Evolutionary conservation across 2,329 filamentous ascomycete species (phyloP), one percentile per base, ranked within the genome.

Genomic region (Fusarium neocosmosporiellum): DNA sequence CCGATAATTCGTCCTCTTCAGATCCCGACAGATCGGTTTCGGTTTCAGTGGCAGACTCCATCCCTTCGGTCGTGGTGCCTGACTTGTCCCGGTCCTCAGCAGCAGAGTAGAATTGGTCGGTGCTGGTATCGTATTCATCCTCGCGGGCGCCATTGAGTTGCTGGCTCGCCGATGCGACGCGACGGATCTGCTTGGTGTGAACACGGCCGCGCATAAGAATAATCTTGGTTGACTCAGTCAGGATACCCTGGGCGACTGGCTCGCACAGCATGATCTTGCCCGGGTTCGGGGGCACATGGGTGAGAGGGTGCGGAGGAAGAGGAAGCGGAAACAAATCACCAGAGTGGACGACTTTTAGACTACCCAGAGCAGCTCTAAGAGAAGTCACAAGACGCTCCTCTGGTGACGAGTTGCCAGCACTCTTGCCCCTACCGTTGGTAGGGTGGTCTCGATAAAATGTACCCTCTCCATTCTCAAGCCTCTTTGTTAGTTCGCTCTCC

Each of bases 251-350:
- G 7, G 94, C 91, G 18, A 98, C 95, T 10, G 96, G 96, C 80
- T 99, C 96, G 80, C 95, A 98, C n/a, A 97, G 90, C 55, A 94
- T 91, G 69, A 98, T 93, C 82, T 93, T 95, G 46, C 94, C 96
- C 0, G 95, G 94, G 46, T 94, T 94, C 16, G 94, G 90, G 27
- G 94, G 91, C 20, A 93, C 90, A 82, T 98, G 94, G 10, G 95
- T 97, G 71, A 97, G 92, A 14, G 95, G 93, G 81, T 98, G 95
- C 3, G 94, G 90, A 10, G 93, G 90, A 31, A 98, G 86, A 14
- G 94, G 93, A 43, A 99, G 85, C 11, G 89, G 88, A 70, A 93
- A 91, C 59, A 96, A 82, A 81, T 98, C 96, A 22, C 95, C 95
- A 1, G 91, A 88, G 78, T 98, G 96, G 14, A 98, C 90, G 20